Evolutionary conservation across 441 rosid species (phyloP).

Genomic region (Daphne laureola): DNA sequence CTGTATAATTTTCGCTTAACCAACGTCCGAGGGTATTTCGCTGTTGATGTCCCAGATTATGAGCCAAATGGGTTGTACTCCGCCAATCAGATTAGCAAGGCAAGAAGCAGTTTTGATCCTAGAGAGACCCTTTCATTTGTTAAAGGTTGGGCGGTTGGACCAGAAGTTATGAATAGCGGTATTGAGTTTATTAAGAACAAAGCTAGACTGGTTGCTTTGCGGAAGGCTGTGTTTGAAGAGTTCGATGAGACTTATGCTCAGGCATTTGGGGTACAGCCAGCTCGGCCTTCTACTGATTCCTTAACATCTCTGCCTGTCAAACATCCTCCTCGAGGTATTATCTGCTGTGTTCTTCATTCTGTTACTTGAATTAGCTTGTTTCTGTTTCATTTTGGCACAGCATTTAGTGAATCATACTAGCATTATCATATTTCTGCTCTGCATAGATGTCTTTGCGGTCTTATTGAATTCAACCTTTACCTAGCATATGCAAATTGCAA

Average conservation of each 20-base stretch:
- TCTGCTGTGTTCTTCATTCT: slow-evolving; percentile 10
- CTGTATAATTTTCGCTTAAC: slow-evolving; percentile 59
- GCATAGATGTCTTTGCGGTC: too few species aligned
- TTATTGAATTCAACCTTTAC: too few species aligned
- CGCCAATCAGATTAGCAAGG: slow-evolving; percentile 52
- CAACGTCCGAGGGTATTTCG: slow-evolving; percentile 53
- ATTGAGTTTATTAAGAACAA: slow-evolving; percentile 49
- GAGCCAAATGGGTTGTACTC: slow-evolving; percentile 74
- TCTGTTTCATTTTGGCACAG: slow-evolving; percentile 8
- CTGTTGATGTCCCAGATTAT: slow-evolving; percentile 83
- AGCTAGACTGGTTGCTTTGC: slow-evolving; percentile 53
- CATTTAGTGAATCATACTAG: too few species aligned
- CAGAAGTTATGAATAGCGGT: slow-evolving; percentile 31
- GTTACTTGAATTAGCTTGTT: slow-evolving; percentile 3
- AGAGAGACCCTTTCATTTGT: slow-evolving; percentile 45
- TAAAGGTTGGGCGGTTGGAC: slow-evolving; percentile 55
- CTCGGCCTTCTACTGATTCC: slow-evolving; percentile 27
- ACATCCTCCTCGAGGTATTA: slow-evolving; percentile 56
- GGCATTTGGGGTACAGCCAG: slow-evolving; percentile 67
- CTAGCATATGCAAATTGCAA: too few species aligned
- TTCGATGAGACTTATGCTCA: slow-evolving; percentile 91
- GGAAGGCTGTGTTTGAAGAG: slow-evolving; percentile 88
- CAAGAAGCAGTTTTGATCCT: slow-evolving; percentile 60
- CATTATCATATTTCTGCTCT: too few species aligned
- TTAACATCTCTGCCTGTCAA: slow-evolving; percentile 31